Conservation (phyloP, 2,329 filamentous ascomycete species). For the Thielaviopsis populi region DNA sequence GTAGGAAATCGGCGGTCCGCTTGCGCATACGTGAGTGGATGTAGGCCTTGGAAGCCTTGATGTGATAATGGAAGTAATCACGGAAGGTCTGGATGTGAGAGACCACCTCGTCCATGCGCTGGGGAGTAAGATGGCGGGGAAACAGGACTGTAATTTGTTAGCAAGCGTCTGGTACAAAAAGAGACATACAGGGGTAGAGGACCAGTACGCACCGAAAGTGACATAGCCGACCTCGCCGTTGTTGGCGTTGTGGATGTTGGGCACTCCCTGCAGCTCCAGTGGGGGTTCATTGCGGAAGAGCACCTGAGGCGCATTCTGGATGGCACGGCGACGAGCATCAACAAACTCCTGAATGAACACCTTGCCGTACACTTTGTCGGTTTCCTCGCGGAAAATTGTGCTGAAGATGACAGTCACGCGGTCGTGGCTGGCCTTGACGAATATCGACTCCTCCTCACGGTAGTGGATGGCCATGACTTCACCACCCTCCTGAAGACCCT, state of each 20-base stretch:
- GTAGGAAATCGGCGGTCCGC: conserved; percentile 93
- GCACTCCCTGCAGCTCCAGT: conserved; percentile 73
- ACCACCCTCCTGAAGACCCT: conserved; percentile 77
- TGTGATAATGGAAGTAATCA: conserved; percentile 99
- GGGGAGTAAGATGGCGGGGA: conserved; percentile 79
- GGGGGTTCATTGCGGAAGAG: conserved; percentile 91
- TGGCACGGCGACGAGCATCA: conserved; percentile 81
- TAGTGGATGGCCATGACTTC: conserved; percentile 95
- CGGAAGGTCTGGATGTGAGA: conserved; percentile 99
- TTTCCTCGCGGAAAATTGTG: conserved; percentile 95
- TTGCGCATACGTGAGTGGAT: conserved; percentile 98
- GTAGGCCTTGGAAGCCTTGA: conserved; percentile 98
- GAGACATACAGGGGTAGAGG: not conserved
- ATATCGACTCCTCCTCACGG: conserved; percentile 96
- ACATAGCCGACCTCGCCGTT: conserved; percentile 90
- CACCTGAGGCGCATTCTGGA: conserved; percentile 96
- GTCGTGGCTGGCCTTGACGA: conserved; percentile 94
- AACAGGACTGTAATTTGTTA: conserved; percentile 55
- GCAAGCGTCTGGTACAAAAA: not conserved
- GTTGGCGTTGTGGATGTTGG: conserved; percentile 60
- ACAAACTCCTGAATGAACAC: conserved; percentile 99
- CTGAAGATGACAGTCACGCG: conserved; percentile 98
- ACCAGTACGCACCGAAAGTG: conserved; percentile 62
- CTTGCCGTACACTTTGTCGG: conserved; percentile 92
- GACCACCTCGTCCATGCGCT: conserved; percentile 87